Evolutionary conservation across 352 stramenopile genomes (phyloP).

Genomic region (Phytophthora pistaciae): DNA sequence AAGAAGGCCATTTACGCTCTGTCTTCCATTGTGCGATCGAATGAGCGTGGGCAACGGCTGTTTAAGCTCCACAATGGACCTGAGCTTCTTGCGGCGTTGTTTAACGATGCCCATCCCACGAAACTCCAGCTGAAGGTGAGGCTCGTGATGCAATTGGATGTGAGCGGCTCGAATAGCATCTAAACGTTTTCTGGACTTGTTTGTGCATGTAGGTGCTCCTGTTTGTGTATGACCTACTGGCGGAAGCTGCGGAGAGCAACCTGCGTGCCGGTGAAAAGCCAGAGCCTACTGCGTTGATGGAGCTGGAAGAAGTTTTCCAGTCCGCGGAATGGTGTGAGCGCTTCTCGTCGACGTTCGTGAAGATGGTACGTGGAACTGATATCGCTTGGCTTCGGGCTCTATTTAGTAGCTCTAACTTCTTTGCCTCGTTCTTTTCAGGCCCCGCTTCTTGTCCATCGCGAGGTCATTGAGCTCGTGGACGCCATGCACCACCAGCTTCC

Average conservation of each 20-base stretch:
- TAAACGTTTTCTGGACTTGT: slow-evolving; percentile 5
- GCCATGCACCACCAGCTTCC: slow-evolving; percentile 73
- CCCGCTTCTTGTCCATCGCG: slow-evolving; percentile 44
- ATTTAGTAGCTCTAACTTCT: neutral
- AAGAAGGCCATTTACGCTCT: slow-evolving; percentile 88
- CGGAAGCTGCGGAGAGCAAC: slow-evolving; percentile 43
- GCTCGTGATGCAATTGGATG: slow-evolving; percentile 4
- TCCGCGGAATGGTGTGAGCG: slow-evolving; percentile 67
- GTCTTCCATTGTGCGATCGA: slow-evolving; percentile 74
- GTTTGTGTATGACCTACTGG: slow-evolving; percentile 76
- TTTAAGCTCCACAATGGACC: slow-evolving; percentile 61
- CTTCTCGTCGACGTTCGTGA: slow-evolving; percentile 57
- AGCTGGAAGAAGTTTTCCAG: slow-evolving; percentile 59
- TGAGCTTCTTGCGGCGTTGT: slow-evolving; percentile 47
- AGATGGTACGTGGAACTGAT: slow-evolving; percentile 46
- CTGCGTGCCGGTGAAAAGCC: slow-evolving; percentile 8
- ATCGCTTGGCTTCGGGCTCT: neutral
- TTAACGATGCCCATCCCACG: slow-evolving; percentile 48
- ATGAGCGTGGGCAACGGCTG: slow-evolving; percentile 73
- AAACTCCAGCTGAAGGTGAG: slow-evolving; percentile 78
- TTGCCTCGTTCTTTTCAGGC: slow-evolving; percentile 31
- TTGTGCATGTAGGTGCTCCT: slow-evolving; percentile 50
- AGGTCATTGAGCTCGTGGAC: slow-evolving; percentile 65
- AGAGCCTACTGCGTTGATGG: slow-evolving; percentile 38
- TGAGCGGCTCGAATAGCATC: neutral